Evolutionary conservation across 352 stramenopile species (phyloP).

Genomic region (Pythium oligandrum): DNA sequence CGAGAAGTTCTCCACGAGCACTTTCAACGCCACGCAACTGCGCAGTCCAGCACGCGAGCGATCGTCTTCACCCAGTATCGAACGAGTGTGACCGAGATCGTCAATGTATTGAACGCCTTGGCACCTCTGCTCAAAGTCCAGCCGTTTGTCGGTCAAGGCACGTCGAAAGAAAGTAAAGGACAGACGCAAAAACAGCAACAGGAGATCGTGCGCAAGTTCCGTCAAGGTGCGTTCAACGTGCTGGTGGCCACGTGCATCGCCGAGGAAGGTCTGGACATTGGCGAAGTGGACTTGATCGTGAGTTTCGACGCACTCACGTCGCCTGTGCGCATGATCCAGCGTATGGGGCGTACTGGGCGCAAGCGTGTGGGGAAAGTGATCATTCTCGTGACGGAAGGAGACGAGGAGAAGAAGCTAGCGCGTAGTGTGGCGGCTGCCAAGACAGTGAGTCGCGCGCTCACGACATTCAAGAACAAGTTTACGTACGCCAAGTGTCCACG

Average conservation of each 20-base stretch:
- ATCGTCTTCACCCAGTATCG: constrained; percentile 99
- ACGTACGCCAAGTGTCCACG: constrained; percentile 75
- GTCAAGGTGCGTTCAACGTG: constrained; percentile 86
- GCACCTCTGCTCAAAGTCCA: constrained; percentile 83
- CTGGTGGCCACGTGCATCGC: constrained; percentile 95
- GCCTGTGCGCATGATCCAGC: constrained; percentile 94
- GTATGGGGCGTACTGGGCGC: constrained; percentile 94
- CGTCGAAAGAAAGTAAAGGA: constrained; percentile 84
- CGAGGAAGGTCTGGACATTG: constrained; percentile 95
- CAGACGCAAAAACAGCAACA: constrained; percentile 95
- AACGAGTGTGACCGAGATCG: constrained; percentile 93
- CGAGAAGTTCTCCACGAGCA: constrained; percentile 85
- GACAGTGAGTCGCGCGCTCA: constrained; percentile 72
- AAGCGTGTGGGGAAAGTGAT: constrained; percentile 92
- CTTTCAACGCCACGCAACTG: constrained; percentile 65
- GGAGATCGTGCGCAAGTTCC: constrained; percentile 90
- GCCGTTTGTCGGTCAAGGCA: constrained; percentile 92
- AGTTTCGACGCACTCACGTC: constrained; percentile 93
- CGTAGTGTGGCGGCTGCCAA: constrained; percentile 74
- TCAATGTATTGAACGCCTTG: constrained; percentile 62
- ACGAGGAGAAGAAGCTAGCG: constrained; percentile 87
- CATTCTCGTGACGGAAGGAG: constrained; percentile 85
- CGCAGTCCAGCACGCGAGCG: constrained; percentile 83
- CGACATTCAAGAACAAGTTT: constrained; percentile 88
- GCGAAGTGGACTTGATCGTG: constrained; percentile 93